Conservation (phyloP, 352 stramenopile species). For the Phytophthora uliginosa region DNA sequence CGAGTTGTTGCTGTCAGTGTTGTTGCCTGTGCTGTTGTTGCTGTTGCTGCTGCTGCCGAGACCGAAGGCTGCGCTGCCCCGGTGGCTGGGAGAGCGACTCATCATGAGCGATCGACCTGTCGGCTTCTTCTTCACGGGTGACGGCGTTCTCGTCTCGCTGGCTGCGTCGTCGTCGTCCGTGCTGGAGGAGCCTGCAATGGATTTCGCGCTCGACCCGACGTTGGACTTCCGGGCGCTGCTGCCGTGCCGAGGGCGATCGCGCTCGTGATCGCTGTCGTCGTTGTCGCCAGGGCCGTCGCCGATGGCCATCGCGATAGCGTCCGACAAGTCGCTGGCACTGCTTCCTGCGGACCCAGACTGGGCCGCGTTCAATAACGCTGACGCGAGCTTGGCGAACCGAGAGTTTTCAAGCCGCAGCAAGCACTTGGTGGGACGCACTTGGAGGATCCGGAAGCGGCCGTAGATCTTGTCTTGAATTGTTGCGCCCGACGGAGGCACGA, state of each 20-base stretch:
- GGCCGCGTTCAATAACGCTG: constrained; percentile 18
- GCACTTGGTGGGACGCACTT: constrained; percentile 69
- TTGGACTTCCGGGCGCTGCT: constrained; percentile 21
- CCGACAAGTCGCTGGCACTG: constrained; percentile 37
- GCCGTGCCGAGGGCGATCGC: constrained; percentile 11
- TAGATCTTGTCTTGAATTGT: constrained; percentile 81
- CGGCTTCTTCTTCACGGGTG: constrained; percentile 69
- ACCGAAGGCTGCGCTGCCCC: constrained; percentile 38
- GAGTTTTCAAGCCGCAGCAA: constrained; percentile 68
- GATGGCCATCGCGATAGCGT: constrained; percentile 56
- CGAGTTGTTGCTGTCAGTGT: constrained; percentile 32
- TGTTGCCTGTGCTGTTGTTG: constrained; percentile 17
- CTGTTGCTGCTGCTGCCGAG: not conserved
- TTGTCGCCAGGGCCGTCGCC: constrained; percentile 23
- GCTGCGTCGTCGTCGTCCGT: constrained; percentile 32
- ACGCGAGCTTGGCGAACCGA: constrained; percentile 48
- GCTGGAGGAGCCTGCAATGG: constrained; percentile 8
- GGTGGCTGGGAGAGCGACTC: constrained; percentile 44
- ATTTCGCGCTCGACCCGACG: constrained; percentile 13
- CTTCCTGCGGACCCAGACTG: constrained; percentile 29
- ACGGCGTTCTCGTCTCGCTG: constrained; percentile 57
- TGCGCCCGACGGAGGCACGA: constrained; percentile 55
- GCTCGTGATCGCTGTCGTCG: constrained; percentile 14
- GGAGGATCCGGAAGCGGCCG: constrained; percentile 73
- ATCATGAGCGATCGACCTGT: constrained; percentile 37